Base-by-base conservation (phyloP, 805 yeast genomes). In the Metschnikowia kunwiensis region DNA sequence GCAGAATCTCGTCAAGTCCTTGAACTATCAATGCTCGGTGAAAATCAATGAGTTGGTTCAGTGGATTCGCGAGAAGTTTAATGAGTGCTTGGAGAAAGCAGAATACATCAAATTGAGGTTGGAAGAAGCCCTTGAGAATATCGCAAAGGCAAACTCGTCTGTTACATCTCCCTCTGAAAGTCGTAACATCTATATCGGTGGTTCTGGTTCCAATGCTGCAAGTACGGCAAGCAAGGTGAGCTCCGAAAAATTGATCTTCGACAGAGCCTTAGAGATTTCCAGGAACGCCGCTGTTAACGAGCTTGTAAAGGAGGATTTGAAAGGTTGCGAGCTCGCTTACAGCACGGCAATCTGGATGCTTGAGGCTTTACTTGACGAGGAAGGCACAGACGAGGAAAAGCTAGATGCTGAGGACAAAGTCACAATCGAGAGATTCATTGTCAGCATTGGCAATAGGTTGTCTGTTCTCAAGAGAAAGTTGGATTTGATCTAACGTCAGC, bases 291-390 rank as follows among this genome's bases (percentile, higher is more conserved):
- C 97, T 0, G 82, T 84, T 38, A 80, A 82, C 55, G 98, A 91
- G 61, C 69, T 88, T 50, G 76, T 74, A 26, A 85, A 85, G 29
- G 82, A 78, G 37, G 88, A 82, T 53, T 57, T 85, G 33, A 65
- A 69, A 13, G 84, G 83, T 5, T 89, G 97, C 61, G 96, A 89
- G 60, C 62, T 85, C 40, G 84, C 91, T 7, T 91, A 91, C 57
- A 86, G 94, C 4, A 86, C 96, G 0, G 81, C 96, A 0, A 77
- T 91, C 34, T 91, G 97, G 97, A 87, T 91, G 96, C 67, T 91
- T 53, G 94, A 87, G 55, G 87, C 96, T 1, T 65, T 91, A 18
- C 60, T 88, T 36, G 91, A 83, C 41, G 69, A 62, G 12, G 43
- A 44, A 12, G 32, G 36, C 14, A 36, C 56, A 17, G 53, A 55